Base-by-base conservation (phyloP, 768 basidiomycete species). In the Hysterangium stoloniferum region DNA sequence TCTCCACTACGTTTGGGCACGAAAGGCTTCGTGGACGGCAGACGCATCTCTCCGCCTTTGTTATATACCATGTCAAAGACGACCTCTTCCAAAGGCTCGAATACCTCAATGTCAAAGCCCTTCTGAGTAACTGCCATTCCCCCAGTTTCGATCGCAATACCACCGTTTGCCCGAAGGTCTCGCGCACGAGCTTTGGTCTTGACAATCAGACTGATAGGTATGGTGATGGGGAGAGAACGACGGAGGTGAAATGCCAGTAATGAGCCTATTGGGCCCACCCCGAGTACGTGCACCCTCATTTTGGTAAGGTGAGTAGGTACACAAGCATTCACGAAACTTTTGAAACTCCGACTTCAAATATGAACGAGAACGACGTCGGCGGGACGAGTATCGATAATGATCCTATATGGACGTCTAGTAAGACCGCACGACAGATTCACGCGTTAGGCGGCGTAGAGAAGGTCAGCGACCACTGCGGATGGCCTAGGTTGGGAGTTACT, bases 191-290 rank as follows among this genome's bases (percentile, higher is more conserved):
- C 58, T 4, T 64, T 57, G 1, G 66, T 72, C 58, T 75, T 81
- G 66, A 86, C 77, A 51, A 96, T 78, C 61, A 93, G 78, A 22
- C 78, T 76, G 59, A 95, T 71, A 36, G 75, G 62, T 57, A 80
- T 72, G 13, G 66, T 58, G 25, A 63, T 54, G 17, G 79, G 72
- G 45, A 88, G 70, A 47, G 71, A 65, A 44, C 71, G 72, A 34
- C 87, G 82, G 34, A 97, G 77, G 63, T 94, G 78, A 64, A 85
- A 79, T 13, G 92, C 76, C 56, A 97, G 56, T 52, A 97, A 79
- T 25, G 80, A 79, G 48, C 94, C 94, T 55, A 95, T 77, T 37
- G 90, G 75, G 43, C 91, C 91, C 35, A 91, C 65, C 57, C 92
- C 91, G 55, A 88, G 73, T 56, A 87, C 61, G 69, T 87, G 83